Evolutionary conservation across 805 yeast species (phyloP).

Genomic region (Hanseniaspora lachancei): DNA sequence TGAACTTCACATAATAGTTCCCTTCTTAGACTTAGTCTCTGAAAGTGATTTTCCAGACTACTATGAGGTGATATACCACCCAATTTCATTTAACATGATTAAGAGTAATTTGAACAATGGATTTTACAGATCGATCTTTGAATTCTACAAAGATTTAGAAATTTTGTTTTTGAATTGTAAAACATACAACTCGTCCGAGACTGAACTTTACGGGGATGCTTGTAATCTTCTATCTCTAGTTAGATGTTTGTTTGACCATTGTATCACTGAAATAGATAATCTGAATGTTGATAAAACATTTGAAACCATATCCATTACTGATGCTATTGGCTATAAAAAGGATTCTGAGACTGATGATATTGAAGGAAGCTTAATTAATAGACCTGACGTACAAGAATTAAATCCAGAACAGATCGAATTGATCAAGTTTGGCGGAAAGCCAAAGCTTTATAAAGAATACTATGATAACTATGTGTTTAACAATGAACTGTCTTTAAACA

Average conservation of each 20-base stretch:
- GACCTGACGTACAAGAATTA: background rate
- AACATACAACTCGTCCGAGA: conserved; percentile 58
- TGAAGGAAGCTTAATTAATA: background rate
- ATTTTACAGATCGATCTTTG: conserved; percentile 41
- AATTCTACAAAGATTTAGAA: conserved; percentile 44
- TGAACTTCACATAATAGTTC: conserved; percentile 38
- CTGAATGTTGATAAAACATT: background rate
- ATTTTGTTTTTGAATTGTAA: conserved; percentile 70
- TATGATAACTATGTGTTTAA: background rate
- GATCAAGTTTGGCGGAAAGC: conserved; percentile 1
- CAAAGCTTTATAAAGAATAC: background rate
- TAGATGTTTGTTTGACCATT: conserved; percentile 23
- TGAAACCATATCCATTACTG: background rate
- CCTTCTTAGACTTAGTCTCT: conserved; percentile 65
- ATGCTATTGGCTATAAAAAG: background rate
- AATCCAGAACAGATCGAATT: background rate
- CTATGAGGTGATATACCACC: conserved; percentile 54
- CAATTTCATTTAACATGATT: conserved; percentile 59
- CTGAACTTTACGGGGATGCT: conserved; percentile 64
- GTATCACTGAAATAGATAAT: conserved; percentile 14
- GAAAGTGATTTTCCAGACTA: conserved; percentile 67
- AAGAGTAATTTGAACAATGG: conserved; percentile 39
- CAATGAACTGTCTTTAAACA: background rate
- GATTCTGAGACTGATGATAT: background rate
- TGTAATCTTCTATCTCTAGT: conserved; percentile 42